A percentile compares a stretch with the other conserved stretches of the same genome.
Conservation (phyloP, 805 yeast species). For the Teunomyces atbi region DNA sequence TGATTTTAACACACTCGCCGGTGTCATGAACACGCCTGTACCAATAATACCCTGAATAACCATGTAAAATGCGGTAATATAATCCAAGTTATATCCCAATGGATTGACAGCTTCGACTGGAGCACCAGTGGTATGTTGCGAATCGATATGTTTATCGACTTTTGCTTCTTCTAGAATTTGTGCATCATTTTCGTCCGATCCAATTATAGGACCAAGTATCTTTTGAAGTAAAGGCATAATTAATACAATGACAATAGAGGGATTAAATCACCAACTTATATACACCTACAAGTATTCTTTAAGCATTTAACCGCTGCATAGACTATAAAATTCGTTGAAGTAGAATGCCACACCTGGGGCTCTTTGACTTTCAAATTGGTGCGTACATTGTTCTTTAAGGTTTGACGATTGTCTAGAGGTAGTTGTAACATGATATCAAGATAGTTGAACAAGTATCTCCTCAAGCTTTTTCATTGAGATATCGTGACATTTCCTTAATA, state of each 20-base stretch:
- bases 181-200: conserved; percentile 7
- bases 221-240: neutral
- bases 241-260: neutral
- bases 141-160: conserved; percentile 8
- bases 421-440: too few relatives aligned
- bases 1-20: conserved; percentile 54
- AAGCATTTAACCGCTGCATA: too few relatives aligned
- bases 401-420: too few relatives aligned
- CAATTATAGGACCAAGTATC: conserved; percentile 4
- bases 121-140: conserved; percentile 30
- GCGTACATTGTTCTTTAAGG: too few relatives aligned
- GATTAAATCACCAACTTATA: neutral
- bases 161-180: conserved; percentile 3
- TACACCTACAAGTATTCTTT: neutral
- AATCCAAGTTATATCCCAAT: conserved; percentile 35
- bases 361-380: too few relatives aligned
- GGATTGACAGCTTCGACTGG: conserved; percentile 42
- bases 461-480: neutral
- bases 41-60: conserved; percentile 71
- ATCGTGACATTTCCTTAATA: neutral
- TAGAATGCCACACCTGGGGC: too few relatives aligned
- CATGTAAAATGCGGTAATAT: conserved; percentile 54
- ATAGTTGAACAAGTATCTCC: too few relatives aligned
- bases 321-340: too few relatives aligned
- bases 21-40: conserved; percentile 74